Percentiles rank a stretch among this genome's conserved stretches.
phyloP scores from a whole-genome alignment of 2,329 filamentous ascomycete species.

The Ophiosphaerella herpotricha region DNA sequence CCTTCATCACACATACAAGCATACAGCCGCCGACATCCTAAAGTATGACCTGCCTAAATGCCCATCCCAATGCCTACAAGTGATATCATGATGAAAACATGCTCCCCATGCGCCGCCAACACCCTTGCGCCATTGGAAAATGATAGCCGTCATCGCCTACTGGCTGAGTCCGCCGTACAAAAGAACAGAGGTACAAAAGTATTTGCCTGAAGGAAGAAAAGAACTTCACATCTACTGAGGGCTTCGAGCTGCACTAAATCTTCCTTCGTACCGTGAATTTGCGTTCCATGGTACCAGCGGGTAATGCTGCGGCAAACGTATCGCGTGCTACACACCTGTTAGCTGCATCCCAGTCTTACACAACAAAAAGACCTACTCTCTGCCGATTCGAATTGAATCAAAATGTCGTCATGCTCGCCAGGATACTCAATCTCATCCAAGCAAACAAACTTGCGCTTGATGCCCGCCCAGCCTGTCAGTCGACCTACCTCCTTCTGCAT shows the following conservation, averaged over 20 bases:
- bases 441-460: slow-evolving; percentile 76
- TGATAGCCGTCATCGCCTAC: not conserved
- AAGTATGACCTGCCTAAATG: not conserved
- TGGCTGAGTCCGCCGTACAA: not conserved
- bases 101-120: not conserved
- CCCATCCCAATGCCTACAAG: not conserved
- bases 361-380: slow-evolving; percentile 61
- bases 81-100: slow-evolving; percentile 2
- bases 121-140: not conserved
- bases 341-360: slow-evolving; percentile 14
- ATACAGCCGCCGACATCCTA: not conserved
- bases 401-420: slow-evolving; percentile 90
- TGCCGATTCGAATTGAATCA: slow-evolving; percentile 80
- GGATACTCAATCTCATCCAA: slow-evolving; percentile 87
- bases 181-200: not conserved
- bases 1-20: too few relatives aligned
- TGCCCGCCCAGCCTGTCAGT: slow-evolving; percentile 55
- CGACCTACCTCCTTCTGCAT: slow-evolving; percentile 54
- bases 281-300: slow-evolving; percentile 48
- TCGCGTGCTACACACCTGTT: slow-evolving; percentile 49
- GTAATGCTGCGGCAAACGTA: slow-evolving; percentile 51
- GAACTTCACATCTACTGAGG: too few relatives aligned
- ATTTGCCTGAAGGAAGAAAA: too few relatives aligned
- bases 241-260: slow-evolving; percentile 24
- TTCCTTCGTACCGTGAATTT: slow-evolving; percentile 52